Evolutionary conservation across 495 filamentous ascomycete species (phyloP).

Genomic region (Parathielavia hyrcaniae): DNA sequence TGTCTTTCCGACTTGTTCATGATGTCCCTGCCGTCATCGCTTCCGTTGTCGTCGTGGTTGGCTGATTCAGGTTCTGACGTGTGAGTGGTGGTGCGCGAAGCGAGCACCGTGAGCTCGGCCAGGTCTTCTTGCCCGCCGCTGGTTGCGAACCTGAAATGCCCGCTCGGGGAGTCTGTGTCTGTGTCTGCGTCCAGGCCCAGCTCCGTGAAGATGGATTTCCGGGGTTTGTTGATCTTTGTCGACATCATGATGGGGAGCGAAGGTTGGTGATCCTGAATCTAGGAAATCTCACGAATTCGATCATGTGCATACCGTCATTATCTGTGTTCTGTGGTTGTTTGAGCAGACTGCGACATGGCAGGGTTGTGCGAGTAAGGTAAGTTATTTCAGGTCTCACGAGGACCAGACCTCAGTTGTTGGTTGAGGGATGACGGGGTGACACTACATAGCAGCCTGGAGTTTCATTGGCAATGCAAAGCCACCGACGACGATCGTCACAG

Average conservation of each 20-base stretch:
- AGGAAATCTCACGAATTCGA: conserved; percentile 43
- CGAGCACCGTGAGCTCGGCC: conserved; percentile 24
- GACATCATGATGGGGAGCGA: conserved; percentile 32
- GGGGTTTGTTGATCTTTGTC: conserved; percentile 35
- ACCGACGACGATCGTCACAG: conserved; percentile 12
- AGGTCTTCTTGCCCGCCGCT: conserved; percentile 28
- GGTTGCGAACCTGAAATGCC: conserved; percentile 16
- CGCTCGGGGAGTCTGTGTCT: conserved; percentile 30
- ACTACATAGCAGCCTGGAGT: conserved; percentile 3
- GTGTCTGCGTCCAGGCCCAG: conserved; percentile 39
- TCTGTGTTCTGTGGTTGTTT: conserved; percentile 25
- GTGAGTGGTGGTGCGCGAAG: conserved; percentile 17
- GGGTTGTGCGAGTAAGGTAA: too few relatives aligned
- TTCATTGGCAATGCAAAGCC: conserved; percentile 13
- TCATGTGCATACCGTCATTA: conserved; percentile 42
- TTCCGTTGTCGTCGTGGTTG: conserved; percentile 3
- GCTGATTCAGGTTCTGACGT: not conserved
- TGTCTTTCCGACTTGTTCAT: conserved; percentile 15
- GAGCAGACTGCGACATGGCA: conserved; percentile 7
- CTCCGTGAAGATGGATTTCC: conserved; percentile 44
- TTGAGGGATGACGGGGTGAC: conserved; percentile 31
- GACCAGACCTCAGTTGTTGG: conserved; percentile 23
- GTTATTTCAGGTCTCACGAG: not conserved
- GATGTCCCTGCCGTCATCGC: conserved; percentile 15
- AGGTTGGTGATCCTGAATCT: conserved; percentile 29